Conservation (phyloP, 225 moss, liverwort and hornwort genomes). For the Marchantia paleacea region DNA sequence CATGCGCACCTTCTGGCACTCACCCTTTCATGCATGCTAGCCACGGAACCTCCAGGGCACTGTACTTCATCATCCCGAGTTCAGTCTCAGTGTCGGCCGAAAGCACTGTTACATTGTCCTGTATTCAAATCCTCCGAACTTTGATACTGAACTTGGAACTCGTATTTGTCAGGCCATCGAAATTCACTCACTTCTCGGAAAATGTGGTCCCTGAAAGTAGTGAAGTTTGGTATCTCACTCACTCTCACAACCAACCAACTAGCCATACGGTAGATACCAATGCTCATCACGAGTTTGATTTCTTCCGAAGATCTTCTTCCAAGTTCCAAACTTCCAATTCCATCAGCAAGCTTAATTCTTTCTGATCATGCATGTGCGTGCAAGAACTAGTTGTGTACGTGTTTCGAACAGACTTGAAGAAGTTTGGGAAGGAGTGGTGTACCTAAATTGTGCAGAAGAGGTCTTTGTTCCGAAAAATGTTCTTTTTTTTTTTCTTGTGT, state of each 20-base stretch:
- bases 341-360: neutral
- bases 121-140: neutral
- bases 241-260: too few species aligned
- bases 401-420: neutral
- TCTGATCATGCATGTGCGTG: neutral
- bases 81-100: neutral
- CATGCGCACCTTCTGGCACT: neutral
- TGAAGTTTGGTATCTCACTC: neutral
- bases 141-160: neutral
- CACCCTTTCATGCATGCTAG: slow-evolving; percentile 14
- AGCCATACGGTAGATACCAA: neutral
- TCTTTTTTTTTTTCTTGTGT: neutral
- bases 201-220: neutral
- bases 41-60: slow-evolving; percentile 4
- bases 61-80: slow-evolving; percentile 10
- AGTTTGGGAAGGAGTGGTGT: neutral
- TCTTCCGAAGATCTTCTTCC: too few species aligned
- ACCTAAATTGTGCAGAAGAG: neutral
- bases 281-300: neutral
- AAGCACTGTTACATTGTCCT: neutral
- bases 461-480: neutral
- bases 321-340: too few species aligned
- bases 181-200: neutral
- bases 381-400: neutral
- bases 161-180: neutral